Base-by-base conservation (phyloP, 306 rosid species). In the Adenanthera pavonina region DNA sequence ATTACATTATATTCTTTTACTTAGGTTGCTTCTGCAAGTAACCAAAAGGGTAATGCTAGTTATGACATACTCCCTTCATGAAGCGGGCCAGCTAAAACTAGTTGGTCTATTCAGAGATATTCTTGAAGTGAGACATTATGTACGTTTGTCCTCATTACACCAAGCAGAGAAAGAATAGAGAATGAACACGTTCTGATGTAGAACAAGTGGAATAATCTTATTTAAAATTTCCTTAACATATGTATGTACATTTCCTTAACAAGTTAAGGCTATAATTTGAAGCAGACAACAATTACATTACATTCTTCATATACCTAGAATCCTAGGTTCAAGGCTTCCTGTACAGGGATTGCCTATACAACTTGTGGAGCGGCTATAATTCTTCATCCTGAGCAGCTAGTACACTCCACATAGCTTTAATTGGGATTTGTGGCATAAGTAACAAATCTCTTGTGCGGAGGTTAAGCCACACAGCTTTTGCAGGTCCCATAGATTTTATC, bases 401-500 rank as follows among this genome's bases (percentile, higher is more conserved):
- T 61, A 79, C 65, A 47, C 62, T 56, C 78, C 59, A 36, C 54
- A 36, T 14, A 9, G 30, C 30, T 25, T 25, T 25, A 25, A 25
- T 14, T 36, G 16, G 48, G 16, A 56, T 36, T 65, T 13, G 41
- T 13, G 38, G 68, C 72, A 71, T 14, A 25, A 25, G 30, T 25
- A 54, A 8, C 35, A 36, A 25, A 20, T 11, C 33, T 14, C 49
- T 4, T 43, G 40, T 72, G 44, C 40, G 49, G 43, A 74, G 66
- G 36, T 84, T 81, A 92, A 33, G 85, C 78, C 46, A 81, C 60
- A 73, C 7, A 33, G 73, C 85, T 85, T 71, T 81, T 72, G 19
- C 94, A 75, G 66, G 81, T 69, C 14, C 57, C 80, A 78, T 75
- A 67, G 59, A 80, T 62, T 70, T 91, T 88, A 48, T 89, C 88